Evolutionary conservation across 2,329 filamentous ascomycete species (phyloP).

Genomic region (Zasmidium angulare): DNA sequence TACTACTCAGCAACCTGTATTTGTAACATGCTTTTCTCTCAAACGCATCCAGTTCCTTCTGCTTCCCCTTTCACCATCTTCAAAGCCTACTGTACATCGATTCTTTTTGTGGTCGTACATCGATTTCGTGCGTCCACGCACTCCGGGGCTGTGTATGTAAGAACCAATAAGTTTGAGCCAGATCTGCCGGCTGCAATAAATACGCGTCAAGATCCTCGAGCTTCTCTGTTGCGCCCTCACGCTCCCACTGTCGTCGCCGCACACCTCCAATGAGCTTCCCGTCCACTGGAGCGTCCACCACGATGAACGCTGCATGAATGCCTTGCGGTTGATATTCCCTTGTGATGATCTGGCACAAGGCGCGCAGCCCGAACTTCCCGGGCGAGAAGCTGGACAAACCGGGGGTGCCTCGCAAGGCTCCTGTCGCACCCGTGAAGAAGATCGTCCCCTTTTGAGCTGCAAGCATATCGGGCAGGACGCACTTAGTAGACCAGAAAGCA

Average conservation of each 20-base stretch:
- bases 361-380: constrained; percentile 24
- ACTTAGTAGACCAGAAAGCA: constrained; percentile 26
- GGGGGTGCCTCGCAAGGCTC: constrained; percentile 21
- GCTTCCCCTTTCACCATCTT: no score
- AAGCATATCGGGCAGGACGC: constrained; percentile 25
- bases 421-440: constrained; percentile 24
- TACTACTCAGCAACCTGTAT: no score
- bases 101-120: constrained; percentile 26
- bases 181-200: constrained; percentile 14
- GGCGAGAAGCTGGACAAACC: constrained; percentile 24
- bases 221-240: constrained; percentile 15
- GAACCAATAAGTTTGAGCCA: constrained; percentile 21
- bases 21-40: no score
- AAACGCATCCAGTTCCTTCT: no score
- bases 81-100: constrained; percentile 9
- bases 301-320: constrained; percentile 12
- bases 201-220: constrained; percentile 11
- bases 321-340: constrained; percentile 14
- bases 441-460: constrained; percentile 23
- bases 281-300: constrained; percentile 14
- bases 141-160: constrained; percentile 27
- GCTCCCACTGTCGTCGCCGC: constrained; percentile 9
- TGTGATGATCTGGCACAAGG: constrained; percentile 15
- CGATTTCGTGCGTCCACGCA: constrained; percentile 29
- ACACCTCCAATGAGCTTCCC: constrained; percentile 17